Evolutionary conservation across 1,284 basidiomycete genomes (phyloP), one percentile per base, ranked within the genome.

Genomic region (Ganoderma lucidum): DNA sequence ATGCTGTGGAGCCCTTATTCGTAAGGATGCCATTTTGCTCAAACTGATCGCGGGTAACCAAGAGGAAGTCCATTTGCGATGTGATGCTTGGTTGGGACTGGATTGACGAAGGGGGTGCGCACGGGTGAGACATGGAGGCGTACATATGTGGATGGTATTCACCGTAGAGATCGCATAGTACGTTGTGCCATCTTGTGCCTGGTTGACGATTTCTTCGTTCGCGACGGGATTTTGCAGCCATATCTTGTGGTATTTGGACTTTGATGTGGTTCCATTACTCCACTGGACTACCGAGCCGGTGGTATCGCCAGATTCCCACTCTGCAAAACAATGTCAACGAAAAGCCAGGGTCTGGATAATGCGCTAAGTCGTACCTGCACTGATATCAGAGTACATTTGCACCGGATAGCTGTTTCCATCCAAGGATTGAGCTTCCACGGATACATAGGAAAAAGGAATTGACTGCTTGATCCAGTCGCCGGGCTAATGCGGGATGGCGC

Each of bases 401-500:
- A 82, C 76, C 42, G 66, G 41, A 69, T 82, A 81, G 32, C 73
- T 6, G 2, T 70, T 41, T 19, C 77, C 78, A 65, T 82, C 81
- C 8, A 71, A 62, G 0, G 82, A 77, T 6, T 53, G 59, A 2
- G 76, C 78, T 19, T 78, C 75, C 23, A 82, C 64, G 44, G 75
- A 71, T 23, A 81, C 30, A 66, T 83, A 81, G 8, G 78, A 73
- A 64, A 80, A 80, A 28, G 80, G 78, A 17, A 81, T 64, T 15
- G 80, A 81, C 70, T 82, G 78, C 37, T 74, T 72, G 60, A 79
- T 73, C 65, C 76, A 72, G 74, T 83, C 79, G 10, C 70, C 71
- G 0, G 80, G 78, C 76, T 82, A 39, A 15, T 6, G 41, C 41
- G 14, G 8, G 14, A 23, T 3, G 15, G 17, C 32, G 19, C 17